Conservation (phyloP, 73 alveolate species). For the Blepharisma stoltei region DNA sequence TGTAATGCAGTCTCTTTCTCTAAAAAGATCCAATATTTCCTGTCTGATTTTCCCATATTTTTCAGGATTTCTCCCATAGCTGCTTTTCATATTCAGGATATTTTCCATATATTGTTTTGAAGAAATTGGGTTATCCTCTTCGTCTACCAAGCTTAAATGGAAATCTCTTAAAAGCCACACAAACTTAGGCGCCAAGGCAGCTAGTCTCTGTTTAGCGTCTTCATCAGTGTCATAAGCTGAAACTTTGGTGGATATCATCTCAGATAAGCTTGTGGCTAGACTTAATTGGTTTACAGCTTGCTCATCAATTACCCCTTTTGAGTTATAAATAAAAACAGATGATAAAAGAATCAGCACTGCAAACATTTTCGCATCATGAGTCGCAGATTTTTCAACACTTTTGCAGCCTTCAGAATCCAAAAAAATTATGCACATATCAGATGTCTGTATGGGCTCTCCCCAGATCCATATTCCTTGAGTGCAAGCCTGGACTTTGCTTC, state of each 20-base stretch:
- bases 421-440: slow-evolving; percentile 72
- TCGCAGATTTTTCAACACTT: slow-evolving; percentile 79
- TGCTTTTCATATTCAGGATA: slow-evolving; percentile 61
- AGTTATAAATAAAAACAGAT: slow-evolving; percentile 86
- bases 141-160: slow-evolving; percentile 80
- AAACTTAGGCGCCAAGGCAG: slow-evolving; percentile 89
- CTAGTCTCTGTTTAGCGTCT: slow-evolving; percentile 35
- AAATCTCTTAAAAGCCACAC: slow-evolving; percentile 99
- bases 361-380: slow-evolving; percentile 95
- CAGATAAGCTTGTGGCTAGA: slow-evolving; percentile 90
- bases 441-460: slow-evolving; percentile 77
- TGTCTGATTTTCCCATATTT: slow-evolving; percentile 73
- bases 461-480: slow-evolving; percentile 97
- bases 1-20: slow-evolving; percentile 89
- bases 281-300: slow-evolving; percentile 78
- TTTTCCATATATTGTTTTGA: slow-evolving; percentile 94
- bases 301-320: slow-evolving; percentile 94
- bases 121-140: slow-evolving; percentile 44
- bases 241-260: slow-evolving; percentile 68
- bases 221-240: neutral
- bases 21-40: slow-evolving; percentile 68
- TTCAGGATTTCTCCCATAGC: slow-evolving; percentile 62
- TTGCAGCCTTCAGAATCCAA: slow-evolving; percentile 98
- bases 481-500: slow-evolving; percentile 85
- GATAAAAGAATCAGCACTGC: slow-evolving; percentile 87